Conservation (phyloP, 2,329 filamentous ascomycete species). For the Fusarium goolgardi region DNA sequence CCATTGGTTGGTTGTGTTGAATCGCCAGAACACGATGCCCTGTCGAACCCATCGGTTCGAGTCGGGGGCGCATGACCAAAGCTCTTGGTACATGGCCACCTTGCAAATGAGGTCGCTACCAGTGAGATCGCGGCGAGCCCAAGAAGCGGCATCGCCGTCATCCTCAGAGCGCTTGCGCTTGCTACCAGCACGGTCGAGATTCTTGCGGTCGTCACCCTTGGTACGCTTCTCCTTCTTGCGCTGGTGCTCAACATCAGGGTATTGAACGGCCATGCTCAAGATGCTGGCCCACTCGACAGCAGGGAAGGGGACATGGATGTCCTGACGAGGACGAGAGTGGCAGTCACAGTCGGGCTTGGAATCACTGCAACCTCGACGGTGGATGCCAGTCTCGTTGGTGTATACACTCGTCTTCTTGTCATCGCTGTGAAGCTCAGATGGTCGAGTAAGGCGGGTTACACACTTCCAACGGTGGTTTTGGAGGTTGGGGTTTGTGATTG, state of each 20-base stretch:
- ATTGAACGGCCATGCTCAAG: conserved; percentile 66
- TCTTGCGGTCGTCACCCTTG: conserved; percentile 52
- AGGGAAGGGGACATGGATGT: conserved; percentile 68
- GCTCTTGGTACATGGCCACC: conserved; percentile 75
- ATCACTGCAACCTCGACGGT: conserved; percentile 64
- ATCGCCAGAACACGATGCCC: conserved; percentile 72
- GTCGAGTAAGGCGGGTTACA: conserved; percentile 67
- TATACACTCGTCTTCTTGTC: conserved; percentile 59
- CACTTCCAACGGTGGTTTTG: conserved; percentile 71
- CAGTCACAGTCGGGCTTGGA: conserved; percentile 63
- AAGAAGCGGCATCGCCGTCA: conserved; percentile 55
- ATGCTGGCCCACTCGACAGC: conserved; percentile 69
- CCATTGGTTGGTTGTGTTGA: conserved; percentile 65
- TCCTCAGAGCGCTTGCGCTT: conserved; percentile 57
- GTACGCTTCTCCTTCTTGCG: conserved; percentile 54
- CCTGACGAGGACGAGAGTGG: conserved; percentile 58
- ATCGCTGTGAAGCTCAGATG: conserved; percentile 64
- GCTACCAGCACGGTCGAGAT: conserved; percentile 52
- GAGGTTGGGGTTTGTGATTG: conserved; percentile 64
- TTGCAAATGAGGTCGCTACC: conserved; percentile 68
- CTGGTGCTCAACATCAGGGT: conserved; percentile 59
- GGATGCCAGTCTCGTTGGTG: conserved; percentile 63
- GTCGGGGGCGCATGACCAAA: conserved; percentile 66
- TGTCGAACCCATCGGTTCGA: conserved; percentile 66
- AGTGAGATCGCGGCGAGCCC: conserved; percentile 56